A percentile compares a stretch with the other conserved stretches of the same genome.
Evolutionary conservation across 495 filamentous ascomycete genomes (phyloP).

Genomic region (Sporormia fimetaria): DNA sequence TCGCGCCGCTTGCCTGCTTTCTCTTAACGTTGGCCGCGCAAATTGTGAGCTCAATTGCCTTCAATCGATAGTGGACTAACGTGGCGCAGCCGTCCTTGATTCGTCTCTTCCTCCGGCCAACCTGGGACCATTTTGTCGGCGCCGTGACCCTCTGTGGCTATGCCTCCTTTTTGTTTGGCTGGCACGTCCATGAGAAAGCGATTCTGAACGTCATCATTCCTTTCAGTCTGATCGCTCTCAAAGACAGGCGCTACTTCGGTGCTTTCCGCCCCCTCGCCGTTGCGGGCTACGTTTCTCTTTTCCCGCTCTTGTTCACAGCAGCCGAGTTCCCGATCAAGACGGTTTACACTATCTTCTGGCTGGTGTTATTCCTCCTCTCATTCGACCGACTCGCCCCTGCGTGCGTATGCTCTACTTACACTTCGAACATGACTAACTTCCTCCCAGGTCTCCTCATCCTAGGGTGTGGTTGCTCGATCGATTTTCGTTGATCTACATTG

Average conservation of each 20-base stretch:
- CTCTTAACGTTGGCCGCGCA: constrained; percentile 74
- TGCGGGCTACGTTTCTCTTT: constrained; percentile 86
- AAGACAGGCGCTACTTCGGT: constrained; percentile 80
- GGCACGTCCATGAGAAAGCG: constrained; percentile 98
- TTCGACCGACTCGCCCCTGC: constrained; percentile 85
- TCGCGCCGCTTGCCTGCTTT: constrained; percentile 72
- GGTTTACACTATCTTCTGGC: constrained; percentile 85
- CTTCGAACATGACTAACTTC: constrained; percentile 2
- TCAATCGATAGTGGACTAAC: constrained; percentile 15
- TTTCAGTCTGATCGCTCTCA: constrained; percentile 86
- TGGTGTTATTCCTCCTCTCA: constrained; percentile 69
- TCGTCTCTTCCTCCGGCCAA: constrained; percentile 71
- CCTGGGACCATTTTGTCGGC: constrained; percentile 78
- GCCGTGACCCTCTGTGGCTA: constrained; percentile 92
- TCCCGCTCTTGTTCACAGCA: constrained; percentile 84
- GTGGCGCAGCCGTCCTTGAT: constrained; percentile 51
- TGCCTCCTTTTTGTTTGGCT: constrained; percentile 92
- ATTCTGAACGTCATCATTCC: constrained; percentile 90
- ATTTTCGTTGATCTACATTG: constrained; percentile 78
- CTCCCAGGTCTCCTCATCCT: constrained; percentile 43
- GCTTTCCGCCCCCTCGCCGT: constrained; percentile 89
- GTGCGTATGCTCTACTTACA: constrained; percentile 23
- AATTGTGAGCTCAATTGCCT: constrained; percentile 38
- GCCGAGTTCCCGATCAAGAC: constrained; percentile 89
- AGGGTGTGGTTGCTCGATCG: constrained; percentile 83